Evolutionary conservation across 2,329 filamentous ascomycete genomes (phyloP), one percentile per base, ranked within the genome.

Genomic region (Thermoascus crustaceus): DNA sequence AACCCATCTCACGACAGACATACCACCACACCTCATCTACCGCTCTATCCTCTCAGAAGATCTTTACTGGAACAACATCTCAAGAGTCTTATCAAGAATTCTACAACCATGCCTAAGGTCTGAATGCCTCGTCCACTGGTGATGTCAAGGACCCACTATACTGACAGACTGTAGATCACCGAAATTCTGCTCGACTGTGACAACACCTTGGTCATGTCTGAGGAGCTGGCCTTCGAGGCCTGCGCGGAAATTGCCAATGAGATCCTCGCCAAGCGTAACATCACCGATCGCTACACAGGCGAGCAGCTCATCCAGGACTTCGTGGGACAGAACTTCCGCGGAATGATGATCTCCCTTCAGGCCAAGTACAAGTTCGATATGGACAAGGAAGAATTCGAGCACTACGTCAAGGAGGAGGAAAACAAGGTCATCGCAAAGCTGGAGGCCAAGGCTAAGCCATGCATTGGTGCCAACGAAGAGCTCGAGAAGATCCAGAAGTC

Each of bases 151-250:
- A 43, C 32, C 22, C 32, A 31, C 35, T n/a, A 29, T 39, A 51
- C 46, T 45, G 37, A 35, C 38, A 7, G 6, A 11, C 13, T 32
- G 27, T 50, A 78, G 72, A 81, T 85, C 64, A 83, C 71, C 38
- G 75, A 80, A 45, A 68, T 86, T 55, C 73, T 86, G 50, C 82
- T 86, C 61, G 82, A 86, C 48, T 71, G 67, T 46, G 67, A 94
- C 76, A 94, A 94, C 75, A 94, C 87, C 45, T 85, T 94, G 60
- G 86, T 91, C 59, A 78, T 91, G 52, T 93, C 85, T 36, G 88
- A 94, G 70, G 80, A 84, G 54, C 75, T 94, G 50, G 87, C 87
- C 58, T 94, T 94, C 61, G 85, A 89, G 67, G 87, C 85, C 48
- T 94, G 85, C 64, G 85, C 87, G 53, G 82, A 85, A 41, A 78